Percentiles rank a stretch among this genome's conserved stretches.
phyloP scores from a whole-genome alignment of 208 protist species.

The Trypanosoma boissoni region DNA sequence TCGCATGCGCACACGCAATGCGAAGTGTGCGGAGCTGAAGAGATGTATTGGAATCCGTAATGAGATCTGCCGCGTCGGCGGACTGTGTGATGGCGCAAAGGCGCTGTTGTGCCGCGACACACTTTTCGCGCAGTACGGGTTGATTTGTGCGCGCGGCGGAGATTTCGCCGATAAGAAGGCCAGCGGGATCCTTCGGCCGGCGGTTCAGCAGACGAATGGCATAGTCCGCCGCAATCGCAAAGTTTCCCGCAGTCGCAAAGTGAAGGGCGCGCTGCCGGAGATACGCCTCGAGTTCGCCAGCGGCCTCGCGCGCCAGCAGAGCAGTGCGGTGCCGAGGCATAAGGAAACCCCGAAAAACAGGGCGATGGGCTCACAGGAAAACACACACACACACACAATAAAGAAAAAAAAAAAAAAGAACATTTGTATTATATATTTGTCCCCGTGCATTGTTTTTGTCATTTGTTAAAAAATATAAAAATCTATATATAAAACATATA shows the following conservation, averaged over 20 bases:
- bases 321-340: conserved; percentile 43
- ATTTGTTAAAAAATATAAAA: neutral
- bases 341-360: neutral
- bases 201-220: conserved; percentile 73
- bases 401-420: neutral
- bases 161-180: conserved; percentile 62
- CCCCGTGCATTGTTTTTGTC: neutral
- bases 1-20: neutral
- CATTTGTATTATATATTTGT: neutral
- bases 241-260: conserved; percentile 50
- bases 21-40: neutral
- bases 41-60: conserved; percentile 15
- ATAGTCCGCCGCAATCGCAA: conserved; percentile 80
- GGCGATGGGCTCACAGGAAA: neutral
- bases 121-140: conserved; percentile 49
- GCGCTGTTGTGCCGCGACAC: conserved; percentile 39
- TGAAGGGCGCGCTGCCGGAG: conserved; percentile 66
- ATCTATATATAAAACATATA: neutral
- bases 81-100: too few species aligned
- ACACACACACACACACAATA: neutral
- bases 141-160: conserved; percentile 45
- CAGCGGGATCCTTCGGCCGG: conserved; percentile 47
- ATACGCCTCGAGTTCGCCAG: conserved; percentile 51
- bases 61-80: conserved; percentile 31
- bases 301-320: conserved; percentile 35